phyloP scores from a whole-genome alignment of 371 early-diverging fungal species.

The Rhizomucor miehei region DNA sequence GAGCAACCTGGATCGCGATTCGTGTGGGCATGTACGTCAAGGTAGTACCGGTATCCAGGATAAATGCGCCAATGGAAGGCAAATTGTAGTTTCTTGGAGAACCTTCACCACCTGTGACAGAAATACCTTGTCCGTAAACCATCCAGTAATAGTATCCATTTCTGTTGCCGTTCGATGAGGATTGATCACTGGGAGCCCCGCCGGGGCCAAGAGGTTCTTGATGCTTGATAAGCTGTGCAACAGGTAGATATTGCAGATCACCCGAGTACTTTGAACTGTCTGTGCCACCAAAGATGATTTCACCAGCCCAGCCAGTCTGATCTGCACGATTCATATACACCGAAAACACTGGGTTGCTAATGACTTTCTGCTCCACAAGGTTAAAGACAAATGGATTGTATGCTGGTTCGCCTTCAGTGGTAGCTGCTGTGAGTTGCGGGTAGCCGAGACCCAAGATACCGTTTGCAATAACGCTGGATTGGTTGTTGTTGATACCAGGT shows the following conservation, averaged over 20 bases:
- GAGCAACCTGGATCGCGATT: slow-evolving; percentile 28
- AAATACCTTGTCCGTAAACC: slow-evolving; percentile 44
- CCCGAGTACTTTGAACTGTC: slow-evolving; percentile 53
- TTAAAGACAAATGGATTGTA: slow-evolving; percentile 47
- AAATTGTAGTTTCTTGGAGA: slow-evolving; percentile 10
- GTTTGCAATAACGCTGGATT: slow-evolving; percentile 30
- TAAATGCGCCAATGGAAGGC: slow-evolving; percentile 25
- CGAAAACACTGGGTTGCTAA: slow-evolving; percentile 38
- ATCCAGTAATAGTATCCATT: slow-evolving; percentile 42
- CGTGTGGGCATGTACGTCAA: slow-evolving; percentile 37
- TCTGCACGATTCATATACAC: slow-evolving; percentile 32
- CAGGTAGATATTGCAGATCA: slow-evolving; percentile 44
- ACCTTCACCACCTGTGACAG: slow-evolving; percentile 15
- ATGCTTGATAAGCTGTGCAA: slow-evolving; percentile 22
- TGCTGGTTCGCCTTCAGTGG: slow-evolving; percentile 20
- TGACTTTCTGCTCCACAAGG: slow-evolving; percentile 30
- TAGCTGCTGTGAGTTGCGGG: slow-evolving; percentile 37
- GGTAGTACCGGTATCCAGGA: slow-evolving; percentile 49
- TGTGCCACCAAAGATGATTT: slow-evolving; percentile 59
- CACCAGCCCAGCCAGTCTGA: slow-evolving; percentile 43
- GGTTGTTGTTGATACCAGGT: slow-evolving; percentile 6
- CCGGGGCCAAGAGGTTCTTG: background rate
- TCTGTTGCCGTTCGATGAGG: background rate
- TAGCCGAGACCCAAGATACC: slow-evolving; percentile 51
- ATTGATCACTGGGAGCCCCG: background rate